Evolutionary conservation across 2,329 filamentous ascomycete genomes (phyloP).

Genomic region (Xylariaceae sp.): DNA sequence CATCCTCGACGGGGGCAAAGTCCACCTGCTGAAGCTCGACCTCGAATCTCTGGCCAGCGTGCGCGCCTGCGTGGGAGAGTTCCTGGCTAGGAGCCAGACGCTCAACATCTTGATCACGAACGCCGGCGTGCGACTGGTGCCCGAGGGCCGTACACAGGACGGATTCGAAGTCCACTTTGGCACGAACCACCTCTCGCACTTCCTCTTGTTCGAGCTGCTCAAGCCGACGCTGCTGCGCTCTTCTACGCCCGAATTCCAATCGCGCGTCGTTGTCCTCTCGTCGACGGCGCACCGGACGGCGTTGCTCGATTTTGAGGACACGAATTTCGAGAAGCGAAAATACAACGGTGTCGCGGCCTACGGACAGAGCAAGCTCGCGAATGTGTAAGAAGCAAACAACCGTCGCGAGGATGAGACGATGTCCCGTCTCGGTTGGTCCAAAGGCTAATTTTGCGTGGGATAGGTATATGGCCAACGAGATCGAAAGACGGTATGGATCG

Average conservation of each 20-base stretch:
- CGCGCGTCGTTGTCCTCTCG: constrained; percentile 54
- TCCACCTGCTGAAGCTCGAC: constrained; percentile 21
- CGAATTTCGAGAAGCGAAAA: constrained; percentile 47
- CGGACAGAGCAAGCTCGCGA: constrained; percentile 54
- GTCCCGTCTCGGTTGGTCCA: neutral
- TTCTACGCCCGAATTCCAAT: constrained; percentile 47
- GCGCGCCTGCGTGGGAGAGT: constrained; percentile 36
- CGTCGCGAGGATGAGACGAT: neutral
- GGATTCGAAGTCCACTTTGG: constrained; percentile 60
- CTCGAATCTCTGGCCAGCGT: constrained; percentile 43
- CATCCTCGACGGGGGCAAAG: constrained; percentile 20
- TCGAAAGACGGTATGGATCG: constrained; percentile 52
- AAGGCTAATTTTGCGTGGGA: neutral
- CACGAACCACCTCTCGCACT: constrained; percentile 59
- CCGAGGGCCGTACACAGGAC: constrained; percentile 47
- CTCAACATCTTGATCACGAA: constrained; percentile 50
- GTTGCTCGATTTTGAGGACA: constrained; percentile 47
- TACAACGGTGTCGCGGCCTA: constrained; percentile 46
- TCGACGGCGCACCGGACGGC: constrained; percentile 50
- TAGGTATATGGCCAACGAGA: constrained; percentile 52
- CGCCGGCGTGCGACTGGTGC: constrained; percentile 53
- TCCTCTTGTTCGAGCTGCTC: constrained; percentile 53
- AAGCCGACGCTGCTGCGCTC: constrained; percentile 50
- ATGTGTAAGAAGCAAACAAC: constrained; percentile 41
- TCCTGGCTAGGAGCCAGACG: constrained; percentile 26